Evolutionary conservation across 1,284 basidiomycete genomes (phyloP), one percentile per base, ranked within the genome.

Genomic region (Ceraceosorus bombacis): DNA sequence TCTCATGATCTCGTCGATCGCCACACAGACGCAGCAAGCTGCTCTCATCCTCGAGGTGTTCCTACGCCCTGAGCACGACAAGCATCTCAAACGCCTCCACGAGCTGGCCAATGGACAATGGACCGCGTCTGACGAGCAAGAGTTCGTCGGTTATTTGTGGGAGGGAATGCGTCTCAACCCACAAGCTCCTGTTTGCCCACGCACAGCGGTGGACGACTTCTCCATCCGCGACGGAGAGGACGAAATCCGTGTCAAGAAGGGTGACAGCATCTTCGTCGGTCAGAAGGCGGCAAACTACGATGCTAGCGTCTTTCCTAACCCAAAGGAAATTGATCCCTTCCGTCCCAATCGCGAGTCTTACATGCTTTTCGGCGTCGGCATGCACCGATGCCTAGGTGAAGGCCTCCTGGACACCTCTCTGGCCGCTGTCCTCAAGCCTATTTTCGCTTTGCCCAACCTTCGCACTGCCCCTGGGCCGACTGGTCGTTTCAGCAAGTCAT

Each of bases 381-480:
- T 27, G 27, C 27, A 27, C 27, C 27, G 27, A 27, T 27, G 27
- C 27, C 27, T 27, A 27, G 27, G 27, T 27, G 27, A 27, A 27
- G 27, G 3, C 27, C 27, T 27, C 27, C 27, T 27, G 27, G 27
- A 27, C 27, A 3, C 27, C 27, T 27, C 15, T 15, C 43, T 46
- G 43, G 10, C 43, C 2, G 43, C 53, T 41, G 81, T 81, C 10
- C 76, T 86, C 9, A n/a, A 38, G 10, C 81, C 80, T 4, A 78
- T 86, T 17, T 82, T 84, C 67, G 78, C 79, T 49, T 79, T 83
- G 53, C 75, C 79, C 41, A 81, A 82, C 51, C 52, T 87, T 27
- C 78, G 79, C 15, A 83, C 83, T 49, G 84, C 37, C 7, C 40
- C 84, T 0, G 83, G 82, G 0, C 69, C 79, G 43, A 82, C 83